Base-by-base conservation (phyloP, 805 yeast genomes). In the Saturnispora besseyi region DNA sequence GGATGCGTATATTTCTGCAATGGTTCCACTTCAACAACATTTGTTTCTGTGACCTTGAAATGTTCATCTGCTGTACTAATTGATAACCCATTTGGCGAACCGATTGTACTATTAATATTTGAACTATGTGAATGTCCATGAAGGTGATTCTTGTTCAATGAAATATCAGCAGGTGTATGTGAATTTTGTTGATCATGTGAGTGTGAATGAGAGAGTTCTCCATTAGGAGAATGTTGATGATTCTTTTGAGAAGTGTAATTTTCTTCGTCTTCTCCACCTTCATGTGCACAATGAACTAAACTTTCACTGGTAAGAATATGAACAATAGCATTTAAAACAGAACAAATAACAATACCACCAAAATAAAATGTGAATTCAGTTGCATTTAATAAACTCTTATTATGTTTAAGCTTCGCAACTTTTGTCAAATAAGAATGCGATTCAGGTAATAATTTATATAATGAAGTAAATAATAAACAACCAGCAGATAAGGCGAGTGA, bases 251-350 rank as follows among this genome's bases (percentile, higher is more conserved):
- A n/a, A 38, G 15, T 11, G 5, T 22, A n/a, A 22, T 3, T 5
- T 0, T 13, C 31, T 13, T 37, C 34, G 37, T 26, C 41, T 3
- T 31, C 30, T 13, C 18, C 32, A 48, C 49, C 34, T 22, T 71
- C 79, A 59, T 89, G 96, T 13, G 79, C 84, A 65, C 96, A 89
- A 61, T 89, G 96, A 0, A 90, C 85, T 32, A 90, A 77, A 31
- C 90, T 81, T 62, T 87, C 87, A 46, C 91, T 79, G 0, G 97
- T 87, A 47, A 81, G 64, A 33, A 78, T 63, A 64, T 90, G 96
- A 5, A 93, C 78, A 1, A 83, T 34, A 28, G 70, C 62, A 63
- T 89, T 90, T 49, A 91, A 67, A 2, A 65, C 52, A 1, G 79
- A 63, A 60, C 96, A 87, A 2, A 78, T 54, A 1, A 68, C 42